These are phyloP conservation scores for Cladosporium halotolerans DNA, from an alignment of 2,329 filamentous ascomycete genomes.

Conservation along the genomic window DNA sequence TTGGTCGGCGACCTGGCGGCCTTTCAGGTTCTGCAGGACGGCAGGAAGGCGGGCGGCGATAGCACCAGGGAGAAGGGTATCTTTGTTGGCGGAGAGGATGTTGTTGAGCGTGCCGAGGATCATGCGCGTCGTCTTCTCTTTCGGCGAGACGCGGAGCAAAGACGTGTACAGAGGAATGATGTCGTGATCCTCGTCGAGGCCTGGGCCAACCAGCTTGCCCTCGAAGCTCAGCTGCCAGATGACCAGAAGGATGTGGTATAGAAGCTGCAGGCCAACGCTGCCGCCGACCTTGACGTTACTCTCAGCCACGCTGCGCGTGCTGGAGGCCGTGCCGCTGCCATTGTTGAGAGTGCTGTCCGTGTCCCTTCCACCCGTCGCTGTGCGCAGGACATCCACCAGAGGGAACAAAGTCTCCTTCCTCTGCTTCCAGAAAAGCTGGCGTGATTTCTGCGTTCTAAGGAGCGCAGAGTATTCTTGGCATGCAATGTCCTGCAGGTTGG, in stretches of 20 bases:
- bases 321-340: conserved; percentile 32
- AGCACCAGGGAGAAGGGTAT: conserved; percentile 67
- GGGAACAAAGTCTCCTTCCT: conserved; percentile 77
- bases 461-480: conserved; percentile 86
- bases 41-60: conserved; percentile 74
- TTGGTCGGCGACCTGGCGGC: conserved; percentile 45
- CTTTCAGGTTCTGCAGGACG: conserved; percentile 52
- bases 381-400: conserved; percentile 70
- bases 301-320: conserved; percentile 50
- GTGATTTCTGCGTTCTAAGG: conserved; percentile 65
- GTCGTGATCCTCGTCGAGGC: conserved; percentile 87
- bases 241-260: conserved; percentile 90
- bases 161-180: conserved; percentile 88
- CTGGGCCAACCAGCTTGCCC: conserved; percentile 60
- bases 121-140: conserved; percentile 94
- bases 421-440: conserved; percentile 86
- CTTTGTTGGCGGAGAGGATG: conserved; percentile 69
- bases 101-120: conserved; percentile 85
- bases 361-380: conserved; percentile 67
- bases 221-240: conserved; percentile 98
- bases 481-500: conserved; percentile 88
- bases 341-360: conserved; percentile 55
- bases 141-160: conserved; percentile 83
- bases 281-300: conserved; percentile 62
- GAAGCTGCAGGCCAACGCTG: conserved; percentile 81